These are phyloP conservation scores for Apiospora rasikravindrae DNA, from an alignment of 2,329 filamentous ascomycete genomes.

Conservation along the genomic window DNA sequence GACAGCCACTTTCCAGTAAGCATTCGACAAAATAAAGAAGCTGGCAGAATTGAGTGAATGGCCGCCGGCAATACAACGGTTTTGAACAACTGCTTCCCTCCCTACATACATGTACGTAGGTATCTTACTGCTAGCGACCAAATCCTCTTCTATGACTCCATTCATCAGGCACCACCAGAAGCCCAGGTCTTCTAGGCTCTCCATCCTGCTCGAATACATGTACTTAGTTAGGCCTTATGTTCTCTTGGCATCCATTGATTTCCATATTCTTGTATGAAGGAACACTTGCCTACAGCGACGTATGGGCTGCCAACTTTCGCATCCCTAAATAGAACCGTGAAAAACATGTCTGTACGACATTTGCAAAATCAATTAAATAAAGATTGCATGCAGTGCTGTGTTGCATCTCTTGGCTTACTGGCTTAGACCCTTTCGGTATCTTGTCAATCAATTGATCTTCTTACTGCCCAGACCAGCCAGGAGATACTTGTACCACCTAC, in stretches of 20 bases:
- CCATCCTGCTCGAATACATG: not conserved
- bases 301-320: too few relatives aligned
- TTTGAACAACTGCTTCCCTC: not conserved
- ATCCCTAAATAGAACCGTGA: too few relatives aligned
- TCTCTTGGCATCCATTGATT: conserved; percentile 25
- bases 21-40: not conserved
- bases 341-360: too few relatives aligned
- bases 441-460: too few relatives aligned
- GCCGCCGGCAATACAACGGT: not conserved
- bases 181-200: not conserved
- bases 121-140: too few relatives aligned
- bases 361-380: too few relatives aligned
- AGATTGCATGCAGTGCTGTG: too few relatives aligned
- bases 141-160: not conserved
- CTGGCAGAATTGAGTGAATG: not conserved
- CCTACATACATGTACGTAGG: too few relatives aligned
- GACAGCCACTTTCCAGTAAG: not conserved
- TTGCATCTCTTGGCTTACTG: too few relatives aligned
- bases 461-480: not conserved
- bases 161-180: not conserved
- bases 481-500: not conserved
- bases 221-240: not conserved
- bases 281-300: too few relatives aligned
- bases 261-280: not conserved
- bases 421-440: too few relatives aligned